Conservation (phyloP, 371 early-diverging fungal species). For the Furculomyces boomerangus region DNA sequence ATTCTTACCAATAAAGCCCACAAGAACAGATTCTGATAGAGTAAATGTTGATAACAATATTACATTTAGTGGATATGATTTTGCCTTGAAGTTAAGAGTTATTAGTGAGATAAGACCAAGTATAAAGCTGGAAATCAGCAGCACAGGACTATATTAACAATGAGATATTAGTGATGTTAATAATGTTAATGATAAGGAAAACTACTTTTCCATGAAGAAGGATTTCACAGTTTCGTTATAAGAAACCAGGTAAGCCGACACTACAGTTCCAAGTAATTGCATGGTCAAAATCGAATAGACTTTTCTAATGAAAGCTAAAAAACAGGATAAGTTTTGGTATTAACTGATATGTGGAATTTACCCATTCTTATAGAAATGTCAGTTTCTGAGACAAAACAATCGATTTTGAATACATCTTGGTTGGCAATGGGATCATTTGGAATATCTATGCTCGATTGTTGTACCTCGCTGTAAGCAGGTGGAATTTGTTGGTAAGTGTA, state of each 20-base stretch:
- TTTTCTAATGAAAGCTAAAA: constrained; percentile 47
- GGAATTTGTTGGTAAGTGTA: too few species aligned
- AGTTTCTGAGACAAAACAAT: neutral
- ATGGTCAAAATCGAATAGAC: constrained; percentile 52
- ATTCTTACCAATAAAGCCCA: constrained; percentile 14
- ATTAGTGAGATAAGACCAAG: constrained; percentile 30
- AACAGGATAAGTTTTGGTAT: neutral
- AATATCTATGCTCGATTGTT: too few species aligned
- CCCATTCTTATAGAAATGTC: neutral
- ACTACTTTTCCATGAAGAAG: constrained; percentile 37
- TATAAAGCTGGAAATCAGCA: constrained; percentile 20
- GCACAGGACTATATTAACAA: constrained; percentile 20
- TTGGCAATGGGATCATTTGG: too few species aligned
- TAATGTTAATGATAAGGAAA: neutral
- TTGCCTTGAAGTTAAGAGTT: constrained; percentile 37
- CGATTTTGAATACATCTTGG: neutral
- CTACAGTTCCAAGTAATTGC: constrained; percentile 40
- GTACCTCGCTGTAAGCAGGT: too few species aligned
- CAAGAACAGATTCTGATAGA: constrained; percentile 7
- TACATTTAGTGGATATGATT: constrained; percentile 43
- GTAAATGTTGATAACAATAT: constrained; percentile 44
- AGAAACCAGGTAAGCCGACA: constrained; percentile 36
- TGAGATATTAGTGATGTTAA: neutral
- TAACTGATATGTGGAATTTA: neutral
- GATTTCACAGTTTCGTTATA: constrained; percentile 26